Conservation (phyloP, 352 stramenopile species). For the Pythium phragmiticola region DNA sequence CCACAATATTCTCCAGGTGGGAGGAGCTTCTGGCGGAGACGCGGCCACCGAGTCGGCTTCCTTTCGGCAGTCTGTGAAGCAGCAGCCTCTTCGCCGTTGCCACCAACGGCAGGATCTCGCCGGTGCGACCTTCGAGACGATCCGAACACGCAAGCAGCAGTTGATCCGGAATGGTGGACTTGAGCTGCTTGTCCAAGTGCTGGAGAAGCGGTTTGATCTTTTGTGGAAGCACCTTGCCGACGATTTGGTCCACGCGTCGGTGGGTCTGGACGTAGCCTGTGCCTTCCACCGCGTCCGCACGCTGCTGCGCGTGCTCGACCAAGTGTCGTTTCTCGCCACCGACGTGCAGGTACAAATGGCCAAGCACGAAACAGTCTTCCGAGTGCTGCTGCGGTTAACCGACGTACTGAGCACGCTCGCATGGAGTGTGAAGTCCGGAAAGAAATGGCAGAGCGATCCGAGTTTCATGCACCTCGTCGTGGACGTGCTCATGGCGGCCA, state of each 20-base stretch:
- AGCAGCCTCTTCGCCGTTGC: slow-evolving; percentile 5
- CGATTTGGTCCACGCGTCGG: not conserved
- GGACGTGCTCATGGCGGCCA: slow-evolving; percentile 42
- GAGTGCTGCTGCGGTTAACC: slow-evolving; percentile 40
- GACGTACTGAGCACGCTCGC: slow-evolving; percentile 33
- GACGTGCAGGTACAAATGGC: slow-evolving; percentile 55
- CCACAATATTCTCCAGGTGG: slow-evolving; percentile 48
- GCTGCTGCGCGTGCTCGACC: slow-evolving; percentile 61
- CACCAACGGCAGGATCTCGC: slow-evolving; percentile 19
- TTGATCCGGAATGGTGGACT: slow-evolving; percentile 45
- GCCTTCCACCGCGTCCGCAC: slow-evolving; percentile 40
- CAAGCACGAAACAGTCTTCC: slow-evolving; percentile 32
- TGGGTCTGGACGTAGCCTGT: slow-evolving; percentile 21
- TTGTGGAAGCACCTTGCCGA: slow-evolving; percentile 5
- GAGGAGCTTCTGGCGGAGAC: slow-evolving; percentile 13
- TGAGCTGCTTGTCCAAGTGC: slow-evolving; percentile 25
- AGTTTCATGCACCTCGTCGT: slow-evolving; percentile 33
- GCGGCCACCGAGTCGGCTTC: not conserved
- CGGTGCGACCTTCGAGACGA: slow-evolving; percentile 27
- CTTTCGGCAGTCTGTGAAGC: not conserved
- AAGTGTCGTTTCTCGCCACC: slow-evolving; percentile 55
- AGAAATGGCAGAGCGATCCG: slow-evolving; percentile 31
- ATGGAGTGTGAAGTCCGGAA: slow-evolving; percentile 28
- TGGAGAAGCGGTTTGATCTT: slow-evolving; percentile 17
- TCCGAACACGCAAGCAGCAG: slow-evolving; percentile 37